A percentile compares a stretch with the other conserved stretches of the same genome.
Evolutionary conservation across 257 asterid species (phyloP).

Genomic region (Solanum gandarillasii): DNA sequence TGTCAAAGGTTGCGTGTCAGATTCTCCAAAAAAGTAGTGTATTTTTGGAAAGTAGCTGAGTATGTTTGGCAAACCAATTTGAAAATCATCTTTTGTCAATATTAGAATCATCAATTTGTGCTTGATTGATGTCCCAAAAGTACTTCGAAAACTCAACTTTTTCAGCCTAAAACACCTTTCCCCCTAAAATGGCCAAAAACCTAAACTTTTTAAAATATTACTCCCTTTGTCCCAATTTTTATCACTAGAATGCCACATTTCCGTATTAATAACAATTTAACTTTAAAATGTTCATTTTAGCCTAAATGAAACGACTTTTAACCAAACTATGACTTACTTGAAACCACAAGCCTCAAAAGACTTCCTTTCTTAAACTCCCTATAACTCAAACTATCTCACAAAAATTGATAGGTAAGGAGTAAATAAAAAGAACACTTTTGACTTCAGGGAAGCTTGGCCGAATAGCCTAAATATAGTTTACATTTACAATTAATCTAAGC

Average conservation of each 20-base stretch:
- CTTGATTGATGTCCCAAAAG: not conserved
- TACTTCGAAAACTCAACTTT: not conserved
- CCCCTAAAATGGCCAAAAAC: too few species aligned
- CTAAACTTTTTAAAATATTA: not conserved
- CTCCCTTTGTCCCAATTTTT: not conserved
- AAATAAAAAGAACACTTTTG: too few species aligned
- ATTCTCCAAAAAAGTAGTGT: not conserved
- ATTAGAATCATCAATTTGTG: not conserved
- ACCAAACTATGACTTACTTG: too few species aligned
- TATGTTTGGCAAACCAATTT: not conserved
- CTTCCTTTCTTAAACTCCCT: not conserved
- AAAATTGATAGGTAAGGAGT: too few species aligned
- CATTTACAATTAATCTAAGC: too few species aligned
- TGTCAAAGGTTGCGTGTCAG: rapidly evolving
- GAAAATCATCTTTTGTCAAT: not conserved
- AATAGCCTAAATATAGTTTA: too few species aligned
- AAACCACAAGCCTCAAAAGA: not conserved
- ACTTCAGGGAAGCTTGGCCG: too few species aligned
- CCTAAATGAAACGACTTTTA: not conserved
- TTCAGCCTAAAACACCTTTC: not conserved
- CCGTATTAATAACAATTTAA: not conserved
- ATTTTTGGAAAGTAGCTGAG: not conserved
- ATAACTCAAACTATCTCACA: rapidly evolving
- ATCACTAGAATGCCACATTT: not conserved
- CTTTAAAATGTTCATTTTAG: too few species aligned